Percentiles rank a stretch among this genome's conserved stretches.
These are phyloP conservation scores for Rhizoclosmatium globosum DNA, from an alignment of 192 early-diverging fungal species.

Conservation along the genomic window DNA sequence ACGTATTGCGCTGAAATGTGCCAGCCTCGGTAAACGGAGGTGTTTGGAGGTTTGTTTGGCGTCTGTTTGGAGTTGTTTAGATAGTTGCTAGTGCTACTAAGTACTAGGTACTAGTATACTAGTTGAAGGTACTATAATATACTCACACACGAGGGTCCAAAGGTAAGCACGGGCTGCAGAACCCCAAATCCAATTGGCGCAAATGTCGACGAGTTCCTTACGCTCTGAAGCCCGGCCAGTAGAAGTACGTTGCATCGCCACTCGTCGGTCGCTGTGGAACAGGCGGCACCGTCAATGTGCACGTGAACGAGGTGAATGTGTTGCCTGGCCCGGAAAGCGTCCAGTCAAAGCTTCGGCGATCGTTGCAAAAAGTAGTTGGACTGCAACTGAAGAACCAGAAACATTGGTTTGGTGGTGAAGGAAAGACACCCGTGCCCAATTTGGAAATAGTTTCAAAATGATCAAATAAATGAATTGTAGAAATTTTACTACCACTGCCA, in stretches of 20 bases:
- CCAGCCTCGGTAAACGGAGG: conserved; percentile 31
- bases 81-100: too few species aligned
- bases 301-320: conserved; percentile 21
- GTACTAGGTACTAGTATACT: too few species aligned
- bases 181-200: conserved; percentile 31
- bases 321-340: conserved; percentile 24
- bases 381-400: too few species aligned
- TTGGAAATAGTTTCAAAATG: too few species aligned
- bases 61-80: not conserved
- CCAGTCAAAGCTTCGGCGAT: conserved; percentile 20
- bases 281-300: conserved; percentile 24
- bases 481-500: too few species aligned
- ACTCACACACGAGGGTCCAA: conserved; percentile 12
- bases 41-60: conserved; percentile 13
- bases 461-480: too few species aligned
- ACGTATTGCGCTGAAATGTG: conserved; percentile 32
- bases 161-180: conserved; percentile 31
- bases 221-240: conserved; percentile 35
- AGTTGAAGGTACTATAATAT: too few species aligned
- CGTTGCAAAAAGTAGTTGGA: not conserved
- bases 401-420: too few species aligned
- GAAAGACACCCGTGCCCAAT: too few species aligned
- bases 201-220: not conserved
- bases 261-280: conserved; percentile 10
- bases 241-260: conserved; percentile 36